These are phyloP conservation scores for Lagenidium giganteum DNA, from an alignment of 352 stramenopile species.

Conservation along the genomic window DNA sequence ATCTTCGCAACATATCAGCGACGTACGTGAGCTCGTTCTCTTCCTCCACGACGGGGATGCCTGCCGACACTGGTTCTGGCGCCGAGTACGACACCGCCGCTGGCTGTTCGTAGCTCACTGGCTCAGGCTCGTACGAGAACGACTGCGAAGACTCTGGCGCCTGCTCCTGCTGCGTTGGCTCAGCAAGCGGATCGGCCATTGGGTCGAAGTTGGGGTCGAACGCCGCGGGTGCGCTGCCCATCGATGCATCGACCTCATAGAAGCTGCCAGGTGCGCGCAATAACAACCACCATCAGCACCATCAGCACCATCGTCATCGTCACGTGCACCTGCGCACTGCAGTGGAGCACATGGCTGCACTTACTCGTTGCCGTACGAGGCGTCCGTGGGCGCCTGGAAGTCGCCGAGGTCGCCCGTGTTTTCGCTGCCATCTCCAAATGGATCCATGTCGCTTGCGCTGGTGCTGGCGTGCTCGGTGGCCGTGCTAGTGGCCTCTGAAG, in stretches of 20 bases:
- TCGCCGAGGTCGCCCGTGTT: slow-evolving; percentile 41
- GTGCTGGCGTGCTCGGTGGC: too few species aligned
- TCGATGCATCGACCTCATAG: slow-evolving; percentile 51
- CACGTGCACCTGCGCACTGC: too few species aligned
- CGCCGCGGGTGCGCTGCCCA: slow-evolving; percentile 3
- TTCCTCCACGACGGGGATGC: slow-evolving; percentile 48
- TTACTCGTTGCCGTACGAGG: slow-evolving; percentile 37
- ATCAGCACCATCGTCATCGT: not conserved
- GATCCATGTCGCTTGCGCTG: slow-evolving; percentile 37
- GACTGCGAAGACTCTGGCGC: slow-evolving; percentile 10
- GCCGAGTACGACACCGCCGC: slow-evolving; percentile 9
- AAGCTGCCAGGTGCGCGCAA: slow-evolving; percentile 28
- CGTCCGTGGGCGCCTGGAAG: slow-evolving; percentile 51
- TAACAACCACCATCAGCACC: not conserved
- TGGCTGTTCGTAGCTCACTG: slow-evolving; percentile 11
- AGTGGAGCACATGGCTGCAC: too few species aligned
- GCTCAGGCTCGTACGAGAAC: slow-evolving; percentile 12
- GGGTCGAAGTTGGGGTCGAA: slow-evolving; percentile 6
- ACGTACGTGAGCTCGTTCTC: slow-evolving; percentile 76
- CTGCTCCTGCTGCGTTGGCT: slow-evolving; percentile 18
- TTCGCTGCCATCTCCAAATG: slow-evolving; percentile 43
- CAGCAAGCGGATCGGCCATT: slow-evolving; percentile 4
- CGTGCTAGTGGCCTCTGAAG: too few species aligned
- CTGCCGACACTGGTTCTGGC: slow-evolving; percentile 12
- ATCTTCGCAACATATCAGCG: not conserved